Evolutionary conservation across 169 alveolate species (phyloP).

Genomic region (Eimeria necatrix): DNA sequence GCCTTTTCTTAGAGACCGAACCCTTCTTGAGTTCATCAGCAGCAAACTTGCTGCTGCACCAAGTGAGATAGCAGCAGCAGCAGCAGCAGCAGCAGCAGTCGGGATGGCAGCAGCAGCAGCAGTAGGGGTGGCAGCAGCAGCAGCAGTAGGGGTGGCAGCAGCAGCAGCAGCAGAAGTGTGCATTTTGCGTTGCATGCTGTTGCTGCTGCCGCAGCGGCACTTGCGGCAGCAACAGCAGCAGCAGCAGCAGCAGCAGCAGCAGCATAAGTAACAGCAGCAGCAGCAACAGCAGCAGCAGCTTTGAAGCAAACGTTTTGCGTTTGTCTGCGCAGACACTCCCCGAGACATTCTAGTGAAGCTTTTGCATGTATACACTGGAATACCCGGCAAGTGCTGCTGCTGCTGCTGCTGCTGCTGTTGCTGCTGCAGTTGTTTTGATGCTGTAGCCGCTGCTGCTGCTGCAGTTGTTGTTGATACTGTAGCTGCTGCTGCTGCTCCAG

Average conservation of each 20-base stretch:
- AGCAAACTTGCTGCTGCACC: background rate
- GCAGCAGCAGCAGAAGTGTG: no score
- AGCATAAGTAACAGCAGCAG: no score
- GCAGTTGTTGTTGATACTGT: background rate
- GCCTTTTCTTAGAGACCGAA: background rate
- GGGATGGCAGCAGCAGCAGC: no score
- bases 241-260: background rate
- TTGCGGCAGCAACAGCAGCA: no score
- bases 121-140: no score
- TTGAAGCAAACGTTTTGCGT: background rate
- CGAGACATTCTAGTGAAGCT: background rate
- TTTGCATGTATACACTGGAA: background rate
- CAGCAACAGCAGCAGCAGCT: no score
- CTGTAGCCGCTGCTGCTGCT: background rate
- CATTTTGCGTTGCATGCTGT: no score
- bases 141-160: no score
- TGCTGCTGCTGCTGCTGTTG: background rate
- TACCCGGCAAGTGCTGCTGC: background rate
- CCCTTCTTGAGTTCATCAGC: background rate
- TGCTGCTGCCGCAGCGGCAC: no score
- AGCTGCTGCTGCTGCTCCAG: background rate
- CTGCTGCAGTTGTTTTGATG: background rate
- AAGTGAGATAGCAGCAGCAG: background rate
- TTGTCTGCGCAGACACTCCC: background rate
- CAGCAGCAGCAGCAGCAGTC: background rate